Base-by-base conservation (phyloP, 305 asterid genomes). In the Fraxinus baroniana region DNA sequence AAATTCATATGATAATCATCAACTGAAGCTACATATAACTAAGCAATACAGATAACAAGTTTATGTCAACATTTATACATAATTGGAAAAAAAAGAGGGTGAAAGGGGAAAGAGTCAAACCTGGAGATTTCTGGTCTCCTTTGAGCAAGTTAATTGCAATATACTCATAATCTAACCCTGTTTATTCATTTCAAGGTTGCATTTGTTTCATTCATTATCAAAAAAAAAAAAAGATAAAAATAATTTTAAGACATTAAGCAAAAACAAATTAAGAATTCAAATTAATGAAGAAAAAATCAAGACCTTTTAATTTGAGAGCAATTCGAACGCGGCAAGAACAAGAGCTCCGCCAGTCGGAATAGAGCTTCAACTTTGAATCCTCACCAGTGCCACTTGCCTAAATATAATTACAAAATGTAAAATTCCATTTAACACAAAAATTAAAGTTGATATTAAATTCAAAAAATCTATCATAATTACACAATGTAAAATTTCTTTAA, bases 141-240 rank as follows among this genome's bases (percentile, higher is more conserved):
- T 90, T 89, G 81, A 91, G 90, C 92, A 94, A 86, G 88, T 94
- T 79, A 80, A 94, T 84, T 33, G 97, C 84, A 87, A 89, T 84
- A 86, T 93, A 94, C 83, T 95, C 97, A 82, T 89, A 93, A 2
- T 91, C 94, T 86, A 95, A 77, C 52, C 94, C 98, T 95, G 91
- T 76, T 20, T 70, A 57, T 75, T 6, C 18, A 66, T 10, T 17
- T 49, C 35, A 64, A 77, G 7, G 49, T 62, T 68, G 33, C 74
- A 82, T 70, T 60, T 22, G 17, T 24, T 76, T 41, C 32, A 71
- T 7, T 30, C 79, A 82, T 74, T 32, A 30, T 7, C 26, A 0
- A 60, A 72, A 64, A 35, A 68, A 68, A 49, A 22, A 13, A 39
- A 13, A 44, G 7, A 4, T 35, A 46, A 28, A 28, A 13, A 15